These are phyloP conservation scores for Abrus pulchellus DNA, from an alignment of 306 rosid species.

Conservation along the genomic window DNA sequence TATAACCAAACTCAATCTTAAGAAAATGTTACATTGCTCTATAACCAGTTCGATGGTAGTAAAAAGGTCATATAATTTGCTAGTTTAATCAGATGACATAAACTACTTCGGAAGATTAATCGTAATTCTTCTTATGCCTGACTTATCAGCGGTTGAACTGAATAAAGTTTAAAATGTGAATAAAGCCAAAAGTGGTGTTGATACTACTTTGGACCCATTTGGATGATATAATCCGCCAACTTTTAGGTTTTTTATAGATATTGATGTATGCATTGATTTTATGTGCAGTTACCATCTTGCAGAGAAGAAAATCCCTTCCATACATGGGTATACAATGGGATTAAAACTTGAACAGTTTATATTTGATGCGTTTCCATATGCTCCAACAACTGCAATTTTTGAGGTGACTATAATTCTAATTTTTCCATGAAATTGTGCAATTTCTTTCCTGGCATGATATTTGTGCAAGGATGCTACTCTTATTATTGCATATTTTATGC, in stretches of 20 bases:
- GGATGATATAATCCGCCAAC: conserved; percentile 1
- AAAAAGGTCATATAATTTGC: conserved; percentile 2
- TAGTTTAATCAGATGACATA: conserved; percentile 34
- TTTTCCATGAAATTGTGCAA: conserved; percentile 13
- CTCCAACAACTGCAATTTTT: conserved; percentile 96
- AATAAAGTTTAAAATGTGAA: conserved; percentile 18
- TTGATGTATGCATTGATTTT: conserved; percentile 43
- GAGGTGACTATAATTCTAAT: conserved; percentile 67
- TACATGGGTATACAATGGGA: conserved; percentile 82
- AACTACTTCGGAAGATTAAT: conserved; percentile 17
- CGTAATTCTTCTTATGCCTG: conserved; percentile 22
- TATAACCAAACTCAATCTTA: conserved; percentile 16
- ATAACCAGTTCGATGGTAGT: conserved; percentile 26
- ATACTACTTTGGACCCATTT: background rate
- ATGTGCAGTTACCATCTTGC: conserved; percentile 91
- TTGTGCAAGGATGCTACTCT: conserved; percentile 39
- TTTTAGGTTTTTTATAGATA: conserved; percentile 33
- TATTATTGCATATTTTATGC: conserved; percentile 41
- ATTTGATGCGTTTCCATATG: conserved; percentile 97
- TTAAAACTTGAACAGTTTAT: conserved; percentile 92
- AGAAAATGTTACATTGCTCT: background rate
- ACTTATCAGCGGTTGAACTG: conserved; percentile 21
- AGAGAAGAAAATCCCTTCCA: conserved; percentile 93
- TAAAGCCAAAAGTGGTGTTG: conserved; percentile 18
- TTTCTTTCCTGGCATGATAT: conserved; percentile 30